A percentile compares a stretch with the other conserved stretches of the same genome.
These are phyloP conservation scores for Leishmania turanica DNA, from an alignment of 208 protist genomes.

Conservation along the genomic window DNA sequence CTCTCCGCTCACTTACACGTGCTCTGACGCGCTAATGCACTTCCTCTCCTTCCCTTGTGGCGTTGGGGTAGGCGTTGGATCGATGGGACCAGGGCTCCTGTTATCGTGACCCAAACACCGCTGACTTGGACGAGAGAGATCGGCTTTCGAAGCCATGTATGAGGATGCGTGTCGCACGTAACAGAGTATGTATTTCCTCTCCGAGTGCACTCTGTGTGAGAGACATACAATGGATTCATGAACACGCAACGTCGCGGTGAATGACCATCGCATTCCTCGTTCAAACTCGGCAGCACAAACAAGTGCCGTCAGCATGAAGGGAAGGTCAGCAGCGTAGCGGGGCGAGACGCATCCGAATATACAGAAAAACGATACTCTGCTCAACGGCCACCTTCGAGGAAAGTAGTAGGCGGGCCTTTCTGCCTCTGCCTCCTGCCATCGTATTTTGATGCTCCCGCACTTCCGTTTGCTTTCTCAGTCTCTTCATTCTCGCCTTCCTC, in stretches of 20 bases:
- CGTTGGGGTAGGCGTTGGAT: background rate
- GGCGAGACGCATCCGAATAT: background rate
- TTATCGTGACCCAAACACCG: background rate
- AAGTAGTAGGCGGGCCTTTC: background rate
- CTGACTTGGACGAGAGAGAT: background rate
- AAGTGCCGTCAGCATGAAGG: background rate
- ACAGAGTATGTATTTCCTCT: background rate
- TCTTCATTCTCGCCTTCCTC: background rate
- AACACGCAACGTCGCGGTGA: background rate
- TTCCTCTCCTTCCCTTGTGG: background rate
- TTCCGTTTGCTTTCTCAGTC: background rate
- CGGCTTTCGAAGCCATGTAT: background rate
- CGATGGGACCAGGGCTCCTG: background rate
- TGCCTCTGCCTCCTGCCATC: background rate
- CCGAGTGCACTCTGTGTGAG: background rate
- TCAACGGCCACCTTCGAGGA: background rate
- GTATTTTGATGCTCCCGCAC: background rate
- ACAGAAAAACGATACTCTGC: background rate
- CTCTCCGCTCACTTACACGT: background rate
- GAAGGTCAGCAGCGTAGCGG: background rate
- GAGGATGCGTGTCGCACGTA: background rate
- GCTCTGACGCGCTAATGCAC: background rate
- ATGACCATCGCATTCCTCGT: background rate
- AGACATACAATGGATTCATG: background rate
- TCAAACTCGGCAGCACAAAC: background rate